A percentile compares a stretch with the other conserved stretches of the same genome.
Conservation (phyloP, 371 early-diverging fungal genomes). For the Syncephalastrum sp. region DNA sequence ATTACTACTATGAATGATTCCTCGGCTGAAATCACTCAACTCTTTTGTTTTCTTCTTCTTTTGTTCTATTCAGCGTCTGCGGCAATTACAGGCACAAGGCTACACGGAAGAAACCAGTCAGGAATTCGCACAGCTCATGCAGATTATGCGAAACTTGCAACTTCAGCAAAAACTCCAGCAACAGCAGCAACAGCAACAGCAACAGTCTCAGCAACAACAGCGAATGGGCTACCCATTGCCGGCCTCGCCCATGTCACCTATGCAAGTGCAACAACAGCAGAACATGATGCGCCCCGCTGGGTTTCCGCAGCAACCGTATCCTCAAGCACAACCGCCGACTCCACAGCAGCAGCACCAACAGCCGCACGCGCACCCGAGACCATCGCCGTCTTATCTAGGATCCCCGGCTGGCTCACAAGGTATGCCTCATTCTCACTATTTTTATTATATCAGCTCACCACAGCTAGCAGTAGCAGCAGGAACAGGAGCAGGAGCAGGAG, state of each 20-base stretch:
- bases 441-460: not conserved
- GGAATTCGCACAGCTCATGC: constrained; percentile 63
- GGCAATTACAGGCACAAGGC: constrained; percentile 45
- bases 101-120: constrained; percentile 63
- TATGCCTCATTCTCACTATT: too few species aligned
- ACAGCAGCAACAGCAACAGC: constrained; percentile 8
- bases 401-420: too few species aligned
- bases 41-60: too few species aligned
- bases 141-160: constrained; percentile 39
- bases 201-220: constrained; percentile 4
- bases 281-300: too few species aligned
- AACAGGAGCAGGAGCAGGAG: not conserved
- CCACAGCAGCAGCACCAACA: constrained; percentile 15
- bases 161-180: constrained; percentile 1
- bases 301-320: not conserved
- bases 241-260: constrained; percentile 9
- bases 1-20: too few species aligned
- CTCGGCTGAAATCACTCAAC: too few species aligned
- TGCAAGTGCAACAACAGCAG: constrained; percentile 10
- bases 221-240: too few species aligned
- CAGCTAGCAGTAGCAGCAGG: constrained; percentile 1
- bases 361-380: constrained; percentile 3
- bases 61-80: constrained; percentile 15
- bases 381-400: too few species aligned
- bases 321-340: constrained; percentile 7